These are phyloP conservation scores for Metarhizium humberi DNA, from an alignment of 2,329 filamentous ascomycete genomes.

Conservation along the genomic window DNA sequence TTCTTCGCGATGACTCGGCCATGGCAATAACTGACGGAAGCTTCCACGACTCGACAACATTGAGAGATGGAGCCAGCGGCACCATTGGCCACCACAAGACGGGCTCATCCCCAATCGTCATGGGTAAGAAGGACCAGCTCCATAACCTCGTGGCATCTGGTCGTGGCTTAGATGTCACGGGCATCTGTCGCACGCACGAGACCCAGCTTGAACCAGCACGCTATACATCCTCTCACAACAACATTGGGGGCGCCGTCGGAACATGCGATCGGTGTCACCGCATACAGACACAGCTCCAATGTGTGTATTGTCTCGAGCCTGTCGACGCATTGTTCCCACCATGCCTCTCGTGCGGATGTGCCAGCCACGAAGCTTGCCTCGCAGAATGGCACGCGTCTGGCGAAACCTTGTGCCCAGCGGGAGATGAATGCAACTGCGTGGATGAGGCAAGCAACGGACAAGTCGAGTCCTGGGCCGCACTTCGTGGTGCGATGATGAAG, in stretches of 20 bases:
- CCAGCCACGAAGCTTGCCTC: constrained; percentile 49
- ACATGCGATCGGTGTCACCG: constrained; percentile 42
- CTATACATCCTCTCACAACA: constrained; percentile 31
- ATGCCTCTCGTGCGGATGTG: constrained; percentile 55
- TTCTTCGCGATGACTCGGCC: constrained; percentile 39
- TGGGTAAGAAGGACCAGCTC: constrained; percentile 46
- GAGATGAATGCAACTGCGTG: constrained; percentile 55
- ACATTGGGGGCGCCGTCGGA: constrained; percentile 38
- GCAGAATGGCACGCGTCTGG: constrained; percentile 49
- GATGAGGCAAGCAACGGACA: constrained; percentile 46
- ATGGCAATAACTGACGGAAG: constrained; percentile 19
- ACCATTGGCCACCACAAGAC: constrained; percentile 25
- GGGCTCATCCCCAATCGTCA: constrained; percentile 41
- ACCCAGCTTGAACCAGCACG: constrained; percentile 50
- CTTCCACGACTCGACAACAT: constrained; percentile 26
- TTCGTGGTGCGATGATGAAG: constrained; percentile 28
- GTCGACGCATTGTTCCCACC: constrained; percentile 50
- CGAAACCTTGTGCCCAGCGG: constrained; percentile 50
- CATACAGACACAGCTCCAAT: constrained; percentile 47
- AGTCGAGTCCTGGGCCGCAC: constrained; percentile 51
- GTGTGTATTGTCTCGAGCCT: constrained; percentile 54
- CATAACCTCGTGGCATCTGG: constrained; percentile 40
- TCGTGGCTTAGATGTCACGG: constrained; percentile 52
- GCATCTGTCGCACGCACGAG: constrained; percentile 54
- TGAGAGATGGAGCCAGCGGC: constrained; percentile 28